Base-by-base conservation (phyloP, 2,329 filamentous ascomycete genomes). In the Talaromyces sp. region DNA sequence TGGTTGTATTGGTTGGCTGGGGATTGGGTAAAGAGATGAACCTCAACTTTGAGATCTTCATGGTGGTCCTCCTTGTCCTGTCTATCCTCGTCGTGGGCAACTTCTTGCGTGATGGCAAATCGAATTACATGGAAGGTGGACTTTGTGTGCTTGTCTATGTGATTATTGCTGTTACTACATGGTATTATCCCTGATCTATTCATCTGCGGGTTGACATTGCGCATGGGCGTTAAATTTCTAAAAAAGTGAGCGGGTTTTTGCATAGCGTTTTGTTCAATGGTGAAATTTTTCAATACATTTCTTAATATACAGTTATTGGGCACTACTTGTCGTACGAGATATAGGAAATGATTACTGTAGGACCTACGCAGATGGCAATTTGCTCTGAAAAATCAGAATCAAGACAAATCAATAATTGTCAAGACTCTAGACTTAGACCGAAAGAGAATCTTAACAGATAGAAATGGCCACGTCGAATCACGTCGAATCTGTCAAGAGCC, bases 21-120 rank as follows among this genome's bases (percentile, higher is more conserved):
- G 89, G 90, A 25, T 78, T 93, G 41, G 78, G 79, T 65, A 87
- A 87, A 70, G 73, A 82, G 6, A 91, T 97, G 86, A 88, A 90
- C 68, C 82, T 97, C 61, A 89, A 92, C 74, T 97, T 97, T 74
- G 90, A 95, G 70, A 83, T 93, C 15, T 97, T 97, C 81, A 92
- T 96, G 79, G 85, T 96, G 22, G 86, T 90, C 64, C 84, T 96
- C 68, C 82, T 97, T 9, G 87, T 97, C 64, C 83, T 97, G 27
- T 87, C 91, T 33, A 94, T 97, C 71, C 82, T 97, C 49, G 92
- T 93, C 0, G 91, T 96, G 43, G 92, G 93, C 1, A 91, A 92
- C 67, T 96, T 97, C 78, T 79, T 97, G 63, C 84, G 92, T 59
- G 93, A 97, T 74, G 88, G 91, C 69, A 94, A 95, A 82, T 92